A percentile compares a stretch with the other conserved stretches of the same genome.
These are phyloP conservation scores for Tubosaeta sp. DNA, from an alignment of 768 basidiomycete genomes.

Conservation along the genomic window DNA sequence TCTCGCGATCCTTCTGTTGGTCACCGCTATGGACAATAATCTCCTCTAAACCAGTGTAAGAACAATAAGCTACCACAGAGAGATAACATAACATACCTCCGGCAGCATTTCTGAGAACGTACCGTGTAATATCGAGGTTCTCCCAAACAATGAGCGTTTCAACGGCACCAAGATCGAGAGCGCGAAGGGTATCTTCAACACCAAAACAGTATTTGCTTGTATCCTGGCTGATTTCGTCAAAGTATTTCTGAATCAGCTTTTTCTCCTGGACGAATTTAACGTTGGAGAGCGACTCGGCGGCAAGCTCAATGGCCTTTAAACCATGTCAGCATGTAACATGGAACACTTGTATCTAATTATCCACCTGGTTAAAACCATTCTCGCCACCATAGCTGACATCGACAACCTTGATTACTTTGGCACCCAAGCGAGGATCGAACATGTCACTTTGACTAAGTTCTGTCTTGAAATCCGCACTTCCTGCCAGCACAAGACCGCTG, in stretches of 20 bases:
- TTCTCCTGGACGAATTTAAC: slow-evolving; percentile 99
- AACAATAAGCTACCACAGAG: neutral
- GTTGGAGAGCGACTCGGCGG: slow-evolving; percentile 92
- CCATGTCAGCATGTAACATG: neutral
- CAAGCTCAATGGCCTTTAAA: slow-evolving; percentile 87
- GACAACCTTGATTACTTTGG: slow-evolving; percentile 96
- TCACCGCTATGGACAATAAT: slow-evolving; percentile 77
- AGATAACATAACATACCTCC: slow-evolving; percentile 56
- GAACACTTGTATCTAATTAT: slow-evolving; percentile 4
- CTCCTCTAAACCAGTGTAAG: slow-evolving; percentile 54
- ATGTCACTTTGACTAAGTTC: slow-evolving; percentile 95
- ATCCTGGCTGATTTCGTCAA: slow-evolving; percentile 98
- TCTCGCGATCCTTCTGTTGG: slow-evolving; percentile 89
- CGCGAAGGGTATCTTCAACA: slow-evolving; percentile 94
- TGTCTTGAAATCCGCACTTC: slow-evolving; percentile 98
- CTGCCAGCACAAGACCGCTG: slow-evolving; percentile 91
- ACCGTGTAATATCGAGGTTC: slow-evolving; percentile 88
- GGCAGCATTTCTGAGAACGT: slow-evolving; percentile 86
- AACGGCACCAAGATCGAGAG: slow-evolving; percentile 91
- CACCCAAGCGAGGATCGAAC: slow-evolving; percentile 83
- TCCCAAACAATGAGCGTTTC: slow-evolving; percentile 99
- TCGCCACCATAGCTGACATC: slow-evolving; percentile 99
- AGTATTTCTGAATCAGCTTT: slow-evolving; percentile 94
- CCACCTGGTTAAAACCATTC: slow-evolving; percentile 98
- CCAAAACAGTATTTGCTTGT: slow-evolving; percentile 97